Conservation (phyloP, 2,329 filamentous ascomycete genomes). For the Aschersonia sp. region DNA sequence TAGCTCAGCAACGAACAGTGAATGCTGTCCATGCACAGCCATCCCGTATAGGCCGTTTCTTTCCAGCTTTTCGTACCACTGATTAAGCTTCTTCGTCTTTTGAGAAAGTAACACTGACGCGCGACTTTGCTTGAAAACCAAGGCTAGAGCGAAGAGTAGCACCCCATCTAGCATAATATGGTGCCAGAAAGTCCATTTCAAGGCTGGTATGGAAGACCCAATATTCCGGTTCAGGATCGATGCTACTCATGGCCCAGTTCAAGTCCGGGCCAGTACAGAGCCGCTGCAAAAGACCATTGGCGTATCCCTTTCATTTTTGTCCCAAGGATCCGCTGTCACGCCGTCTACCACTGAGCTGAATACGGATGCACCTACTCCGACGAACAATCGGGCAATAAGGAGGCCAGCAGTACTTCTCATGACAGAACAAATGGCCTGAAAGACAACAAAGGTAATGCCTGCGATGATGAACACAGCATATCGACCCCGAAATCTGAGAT, state of each 20-base stretch:
- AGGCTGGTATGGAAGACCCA: slow-evolving; percentile 28
- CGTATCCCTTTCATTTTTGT: slow-evolving; percentile 63
- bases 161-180: slow-evolving; percentile 57
- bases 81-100: slow-evolving; percentile 60
- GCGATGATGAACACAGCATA: slow-evolving; percentile 67
- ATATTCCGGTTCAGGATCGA: slow-evolving; percentile 53
- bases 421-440: slow-evolving; percentile 59
- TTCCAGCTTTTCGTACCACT: slow-evolving; percentile 66
- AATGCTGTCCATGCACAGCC: slow-evolving; percentile 13
- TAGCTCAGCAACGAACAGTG: slow-evolving; percentile 2
- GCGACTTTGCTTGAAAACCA: slow-evolving; percentile 70
- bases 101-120: slow-evolving; percentile 65
- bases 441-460: slow-evolving; percentile 55
- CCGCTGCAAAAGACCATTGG: slow-evolving; percentile 87
- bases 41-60: slow-evolving; percentile 39
- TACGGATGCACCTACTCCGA: slow-evolving; percentile 60
- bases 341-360: slow-evolving; percentile 91
- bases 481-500: slow-evolving; percentile 81
- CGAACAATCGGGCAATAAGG: slow-evolving; percentile 59
- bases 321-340: slow-evolving; percentile 76
- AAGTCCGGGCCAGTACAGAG: slow-evolving; percentile 62
- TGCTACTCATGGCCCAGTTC: slow-evolving; percentile 58
- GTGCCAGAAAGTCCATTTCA: slow-evolving; percentile 84
- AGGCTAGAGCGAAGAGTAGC: slow-evolving; percentile 42
- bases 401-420: slow-evolving; percentile 58